Base-by-base conservation (phyloP, 1,284 basidiomycete genomes). In the Stygiomarasmius scandens region DNA sequence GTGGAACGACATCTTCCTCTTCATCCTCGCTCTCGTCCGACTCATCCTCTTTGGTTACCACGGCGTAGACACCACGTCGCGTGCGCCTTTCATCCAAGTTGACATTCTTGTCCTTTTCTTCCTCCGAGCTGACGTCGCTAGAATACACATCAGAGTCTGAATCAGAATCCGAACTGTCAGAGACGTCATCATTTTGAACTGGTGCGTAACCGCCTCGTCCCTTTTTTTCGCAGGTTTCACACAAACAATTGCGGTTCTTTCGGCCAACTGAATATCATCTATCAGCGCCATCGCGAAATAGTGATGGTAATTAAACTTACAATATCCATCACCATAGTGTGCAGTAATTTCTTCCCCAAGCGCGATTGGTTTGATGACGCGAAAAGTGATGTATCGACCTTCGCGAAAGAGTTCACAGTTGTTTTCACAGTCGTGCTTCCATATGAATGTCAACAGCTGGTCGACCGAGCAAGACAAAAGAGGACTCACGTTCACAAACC, bases 301-400 rank as follows among this genome's bases (percentile, higher is more conserved):
- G 59, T 61, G 56, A 55, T 52, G 41, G 51, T 14, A 3, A 41
- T 25, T 5, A 22, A 16, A 83, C 86, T 74, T 67, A 92, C 90
- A 92, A 70, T 93, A 93, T 45, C 87, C 87, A 70, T 92, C 88
- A 44, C 90, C 91, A 69, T 93, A 93, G 69, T 90, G 89, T 43
- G 89, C 89, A 23, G 92, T 93, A 57, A 95, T 87, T 71, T 95
- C 93, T 71, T 96, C 92, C 52, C 92, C 92, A 24, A 88, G 76
- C 36, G 80, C 76, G 66, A 96, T 95, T 54, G 88, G 83, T 69
- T 87, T 86, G 68, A 94, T 79, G 57, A 91, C 90, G 50, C 92
- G 87, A 76, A 96, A 96, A 24, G 91, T 90, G 74, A 96, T 95
- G 69, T 92, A 92, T 66, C 85, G 83, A 38, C 93, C 93, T 73